Base-by-base conservation (phyloP, 179 eudicot genomes). In the Amaranthus tricolor region DNA sequence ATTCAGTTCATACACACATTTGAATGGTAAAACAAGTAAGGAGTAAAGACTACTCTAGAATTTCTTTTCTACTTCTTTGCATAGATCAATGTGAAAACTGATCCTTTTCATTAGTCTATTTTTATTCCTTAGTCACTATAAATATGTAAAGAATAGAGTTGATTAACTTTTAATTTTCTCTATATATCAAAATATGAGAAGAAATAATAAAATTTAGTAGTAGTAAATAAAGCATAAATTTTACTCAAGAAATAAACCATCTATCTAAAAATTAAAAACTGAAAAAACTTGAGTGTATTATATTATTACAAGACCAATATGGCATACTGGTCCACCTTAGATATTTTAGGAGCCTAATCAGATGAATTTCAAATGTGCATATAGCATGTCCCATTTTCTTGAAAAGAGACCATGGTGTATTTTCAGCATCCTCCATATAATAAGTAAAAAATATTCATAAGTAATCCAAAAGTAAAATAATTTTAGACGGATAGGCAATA, bases 21-120 rank as follows among this genome's bases (percentile, higher is more conserved):
- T 70, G 76, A 78, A 78, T 24, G 66, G 78, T 75, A 63, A 48
- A 70, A 63, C 55, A 49, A 72, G 56, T 47, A 31, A 55, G 62
- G 43, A 54, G 64, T 31, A 31, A 31, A 0, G 40, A 31, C 40
- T 31, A 31, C 40, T 74, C 77, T 61, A 19, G 16, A 21, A 7
- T 40, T 56, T 31, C 4, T 5, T 61, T 55, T 40, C 6, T 13
- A 60, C 47, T 51, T 53, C 17, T 20, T 50, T 51, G 66, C 59
- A 61, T 47, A n/a, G 68, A 45, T 24, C 7, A 49, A 40, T 51
- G 1, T 4, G 68, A 66, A 50, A 50, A 66, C 72, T 53, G 21
- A 58, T 52, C 47, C 51, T 52, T 73, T 55, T 73, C 61, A 21
- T 65, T 73, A 47, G 44, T 20, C 21, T 13, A 60, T 11, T 52